These are phyloP conservation scores for Shiraia sp. DNA, from an alignment of 2,329 filamentous ascomycete genomes.

Conservation along the genomic window DNA sequence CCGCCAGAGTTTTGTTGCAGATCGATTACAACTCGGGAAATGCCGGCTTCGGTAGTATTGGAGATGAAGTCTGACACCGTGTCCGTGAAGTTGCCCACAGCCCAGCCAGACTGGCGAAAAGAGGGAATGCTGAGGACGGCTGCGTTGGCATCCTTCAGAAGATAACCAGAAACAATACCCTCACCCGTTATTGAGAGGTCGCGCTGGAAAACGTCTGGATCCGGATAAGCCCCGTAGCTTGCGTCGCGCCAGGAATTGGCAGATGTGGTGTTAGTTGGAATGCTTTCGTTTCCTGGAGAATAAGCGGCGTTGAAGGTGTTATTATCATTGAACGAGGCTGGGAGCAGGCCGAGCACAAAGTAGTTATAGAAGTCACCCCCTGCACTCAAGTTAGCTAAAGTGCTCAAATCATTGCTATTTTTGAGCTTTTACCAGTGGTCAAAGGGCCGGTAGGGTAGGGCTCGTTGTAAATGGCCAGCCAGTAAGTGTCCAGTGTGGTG, in stretches of 20 bases:
- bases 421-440: too few species aligned
- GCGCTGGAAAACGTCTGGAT: slow-evolving; percentile 23
- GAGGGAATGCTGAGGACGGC: slow-evolving; percentile 50
- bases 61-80: slow-evolving; percentile 48
- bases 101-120: slow-evolving; percentile 31
- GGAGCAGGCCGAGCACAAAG: slow-evolving; percentile 47
- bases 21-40: slow-evolving; percentile 64
- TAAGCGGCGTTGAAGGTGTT: too few species aligned
- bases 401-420: too few species aligned
- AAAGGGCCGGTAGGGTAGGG: slow-evolving; percentile 33
- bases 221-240: slow-evolving; percentile 26
- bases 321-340: too few species aligned
- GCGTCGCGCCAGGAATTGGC: slow-evolving; percentile 13
- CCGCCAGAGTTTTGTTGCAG: slow-evolving; percentile 64
- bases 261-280: too few species aligned
- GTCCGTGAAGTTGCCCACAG: slow-evolving; percentile 22
- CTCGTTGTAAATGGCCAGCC: slow-evolving; percentile 28
- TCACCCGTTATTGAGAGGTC: slow-evolving; percentile 17
- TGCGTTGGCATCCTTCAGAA: slow-evolving; percentile 43
- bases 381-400: too few species aligned
- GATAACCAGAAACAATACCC: slow-evolving; percentile 48
- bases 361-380: slow-evolving; percentile 52
- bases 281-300: too few species aligned
- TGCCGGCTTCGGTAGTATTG: slow-evolving; percentile 48
- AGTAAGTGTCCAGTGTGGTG: slow-evolving; percentile 9